Conservation (phyloP, 2,329 filamentous ascomycete genomes). For the Parascedosporium putredinis region DNA sequence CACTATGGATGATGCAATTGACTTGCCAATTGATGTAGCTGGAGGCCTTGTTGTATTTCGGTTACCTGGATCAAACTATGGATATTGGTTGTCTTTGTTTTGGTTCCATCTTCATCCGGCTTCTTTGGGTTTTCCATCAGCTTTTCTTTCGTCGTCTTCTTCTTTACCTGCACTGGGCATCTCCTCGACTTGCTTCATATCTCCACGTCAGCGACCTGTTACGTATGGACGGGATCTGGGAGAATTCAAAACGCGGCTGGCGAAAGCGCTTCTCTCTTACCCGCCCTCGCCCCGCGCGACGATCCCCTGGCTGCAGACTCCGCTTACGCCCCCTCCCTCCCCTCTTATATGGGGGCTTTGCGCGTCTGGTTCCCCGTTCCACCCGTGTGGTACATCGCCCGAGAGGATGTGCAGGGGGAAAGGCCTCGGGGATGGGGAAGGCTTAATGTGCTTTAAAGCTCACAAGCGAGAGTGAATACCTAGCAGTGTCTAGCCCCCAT, state of each 20-base stretch:
- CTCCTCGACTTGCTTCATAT: background rate
- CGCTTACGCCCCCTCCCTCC: no score
- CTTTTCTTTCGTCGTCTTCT: background rate
- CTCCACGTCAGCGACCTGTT: background rate
- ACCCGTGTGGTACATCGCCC: background rate
- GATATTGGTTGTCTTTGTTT: no score
- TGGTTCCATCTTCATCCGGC: no score
- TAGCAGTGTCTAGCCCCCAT: no score
- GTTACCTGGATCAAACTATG: no score
- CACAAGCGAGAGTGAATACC: no score
- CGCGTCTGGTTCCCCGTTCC: background rate
- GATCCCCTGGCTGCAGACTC: background rate
- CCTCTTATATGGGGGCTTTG: background rate
- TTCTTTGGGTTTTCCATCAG: no score
- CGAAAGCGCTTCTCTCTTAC: conserved; percentile 2
- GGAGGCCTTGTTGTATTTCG: no score
- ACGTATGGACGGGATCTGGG: conserved; percentile 1
- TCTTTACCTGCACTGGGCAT: background rate
- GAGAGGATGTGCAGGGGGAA: background rate
- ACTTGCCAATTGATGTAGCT: no score
- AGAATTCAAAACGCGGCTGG: background rate
- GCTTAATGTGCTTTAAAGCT: no score
- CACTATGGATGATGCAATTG: no score
- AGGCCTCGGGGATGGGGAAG: no score
- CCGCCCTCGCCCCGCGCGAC: background rate